Evolutionary conservation across 1,284 basidiomycete genomes (phyloP).

Genomic region (Malassezia obtusa): DNA sequence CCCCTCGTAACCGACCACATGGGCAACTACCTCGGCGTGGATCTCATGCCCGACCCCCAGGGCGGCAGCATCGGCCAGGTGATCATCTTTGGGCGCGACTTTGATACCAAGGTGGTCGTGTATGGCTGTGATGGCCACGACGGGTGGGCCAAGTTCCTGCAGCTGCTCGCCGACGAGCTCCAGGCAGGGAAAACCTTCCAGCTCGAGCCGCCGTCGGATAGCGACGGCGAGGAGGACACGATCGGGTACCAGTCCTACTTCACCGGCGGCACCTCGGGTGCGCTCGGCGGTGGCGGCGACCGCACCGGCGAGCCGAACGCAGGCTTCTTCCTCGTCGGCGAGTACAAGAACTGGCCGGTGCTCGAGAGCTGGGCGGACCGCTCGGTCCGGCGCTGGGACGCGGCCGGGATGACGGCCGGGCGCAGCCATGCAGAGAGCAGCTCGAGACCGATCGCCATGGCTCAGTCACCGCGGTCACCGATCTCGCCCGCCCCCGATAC

Average conservation of each 20-base stretch:
- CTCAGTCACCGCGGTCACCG: conserved; percentile 18
- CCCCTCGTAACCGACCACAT: conserved; percentile 84
- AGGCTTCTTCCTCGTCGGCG: conserved; percentile 35
- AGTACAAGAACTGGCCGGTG: conserved; percentile 44
- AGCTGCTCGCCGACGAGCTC: conserved; percentile 82
- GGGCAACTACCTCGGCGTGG: conserved; percentile 93
- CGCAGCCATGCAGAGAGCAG: conserved; percentile 10
- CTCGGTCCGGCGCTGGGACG: conserved; percentile 35
- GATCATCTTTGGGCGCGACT: conserved; percentile 93
- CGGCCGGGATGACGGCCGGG: conserved; percentile 28
- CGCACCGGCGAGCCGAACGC: conserved; percentile 35
- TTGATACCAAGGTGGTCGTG: conserved; percentile 92
- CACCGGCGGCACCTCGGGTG: conserved; percentile 28
- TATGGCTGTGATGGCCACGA: conserved; percentile 61
- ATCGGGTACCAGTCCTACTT: conserved; percentile 46
- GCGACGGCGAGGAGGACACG: conserved; percentile 27
- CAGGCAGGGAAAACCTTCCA: conserved; percentile 63
- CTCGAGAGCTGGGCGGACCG: conserved; percentile 46
- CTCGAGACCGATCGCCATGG: conserved; percentile 14
- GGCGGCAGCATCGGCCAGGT: conserved; percentile 74
- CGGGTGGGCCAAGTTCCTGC: conserved; percentile 91
- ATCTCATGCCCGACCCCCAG: conserved; percentile 64
- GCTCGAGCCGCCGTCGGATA: conserved; percentile 23
- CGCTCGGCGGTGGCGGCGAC: conserved; percentile 33
- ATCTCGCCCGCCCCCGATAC: conserved; percentile 5